phyloP scores from a whole-genome alignment of 2,329 filamentous ascomycete species.

The Penicillium sp. region DNA sequence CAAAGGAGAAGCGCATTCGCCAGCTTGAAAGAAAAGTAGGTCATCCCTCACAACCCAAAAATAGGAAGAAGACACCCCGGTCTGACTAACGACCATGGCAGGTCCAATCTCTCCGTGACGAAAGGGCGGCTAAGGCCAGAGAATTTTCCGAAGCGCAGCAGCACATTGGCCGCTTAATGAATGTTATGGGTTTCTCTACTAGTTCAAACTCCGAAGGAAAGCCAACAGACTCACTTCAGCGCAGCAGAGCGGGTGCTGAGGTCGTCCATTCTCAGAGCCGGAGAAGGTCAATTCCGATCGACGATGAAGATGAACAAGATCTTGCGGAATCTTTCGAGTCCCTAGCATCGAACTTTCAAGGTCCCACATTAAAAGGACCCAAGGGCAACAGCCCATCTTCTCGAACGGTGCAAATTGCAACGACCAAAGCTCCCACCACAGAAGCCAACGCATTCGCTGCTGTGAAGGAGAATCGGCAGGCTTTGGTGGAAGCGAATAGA shows the following conservation, averaged over 20 bases:
- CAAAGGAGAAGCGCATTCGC: constrained; percentile 27
- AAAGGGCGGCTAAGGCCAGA: constrained; percentile 32
- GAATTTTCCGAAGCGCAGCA: constrained; percentile 38
- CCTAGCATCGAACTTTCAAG: constrained; percentile 12
- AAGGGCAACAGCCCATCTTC: constrained; percentile 11
- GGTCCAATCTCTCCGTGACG: constrained; percentile 32
- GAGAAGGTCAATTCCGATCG: constrained; percentile 13
- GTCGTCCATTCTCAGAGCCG: constrained; percentile 6
- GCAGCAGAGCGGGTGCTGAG: constrained; percentile 7
- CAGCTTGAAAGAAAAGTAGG: constrained; percentile 31
- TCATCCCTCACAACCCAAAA: background rate
- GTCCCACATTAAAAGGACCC: constrained; percentile 26
- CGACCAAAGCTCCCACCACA: constrained; percentile 1
- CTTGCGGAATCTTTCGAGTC: constrained; percentile 20
- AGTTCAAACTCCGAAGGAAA: constrained; percentile 12
- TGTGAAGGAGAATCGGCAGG: constrained; percentile 12
- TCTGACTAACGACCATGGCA: constrained; percentile 6
- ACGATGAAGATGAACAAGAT: constrained; percentile 15
- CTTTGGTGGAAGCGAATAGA: constrained; percentile 20
- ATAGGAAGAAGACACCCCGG: too few relatives aligned
- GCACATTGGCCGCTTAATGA: constrained; percentile 35
- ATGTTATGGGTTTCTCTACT: constrained; percentile 33
- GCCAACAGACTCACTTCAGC: constrained; percentile 10
- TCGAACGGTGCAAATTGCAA: background rate
- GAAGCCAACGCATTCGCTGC: background rate